Evolutionary conservation across 2,329 filamentous ascomycete species (phyloP).

Genomic region (Nothophaeocryptopus gaeumannii): DNA sequence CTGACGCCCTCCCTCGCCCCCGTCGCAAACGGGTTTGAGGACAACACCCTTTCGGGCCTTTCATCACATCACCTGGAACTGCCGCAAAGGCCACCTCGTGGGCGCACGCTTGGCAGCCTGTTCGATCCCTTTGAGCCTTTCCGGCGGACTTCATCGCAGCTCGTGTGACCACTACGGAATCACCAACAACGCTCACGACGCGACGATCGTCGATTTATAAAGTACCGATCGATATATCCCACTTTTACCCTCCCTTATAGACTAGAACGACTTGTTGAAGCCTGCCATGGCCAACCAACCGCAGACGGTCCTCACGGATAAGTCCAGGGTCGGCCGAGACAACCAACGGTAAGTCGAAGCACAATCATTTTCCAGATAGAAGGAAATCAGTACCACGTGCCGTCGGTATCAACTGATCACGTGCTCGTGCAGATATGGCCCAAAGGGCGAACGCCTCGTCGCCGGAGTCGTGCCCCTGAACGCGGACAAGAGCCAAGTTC

Average conservation of each 20-base stretch:
- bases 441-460: conserved; percentile 89
- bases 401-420: conserved; percentile 5
- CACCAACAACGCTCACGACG: conserved; percentile 1
- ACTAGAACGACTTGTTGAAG: conserved; percentile 19
- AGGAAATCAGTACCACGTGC: no score
- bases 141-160: neutral
- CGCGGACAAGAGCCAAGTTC: conserved; percentile 77
- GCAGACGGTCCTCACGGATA: conserved; percentile 44
- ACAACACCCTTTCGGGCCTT: conserved; percentile 17
- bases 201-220: neutral
- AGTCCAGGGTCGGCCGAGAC: conserved; percentile 71
- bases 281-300: conserved; percentile 44
- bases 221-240: conserved; percentile 10
- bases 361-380: no score
- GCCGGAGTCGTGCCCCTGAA: conserved; percentile 91
- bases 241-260: conserved; percentile 22
- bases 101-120: conserved; percentile 15
- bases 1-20: conserved; percentile 46
- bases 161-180: conserved; percentile 18
- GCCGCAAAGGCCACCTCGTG: no score
- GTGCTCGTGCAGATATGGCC: conserved; percentile 69
- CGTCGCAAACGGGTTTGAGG: conserved; percentile 51
- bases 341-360: conserved; percentile 60
- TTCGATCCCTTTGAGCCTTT: conserved; percentile 13
- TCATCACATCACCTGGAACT: no score